phyloP scores from a whole-genome alignment of 306 rosid genomes.

The Rosa persica region DNA sequence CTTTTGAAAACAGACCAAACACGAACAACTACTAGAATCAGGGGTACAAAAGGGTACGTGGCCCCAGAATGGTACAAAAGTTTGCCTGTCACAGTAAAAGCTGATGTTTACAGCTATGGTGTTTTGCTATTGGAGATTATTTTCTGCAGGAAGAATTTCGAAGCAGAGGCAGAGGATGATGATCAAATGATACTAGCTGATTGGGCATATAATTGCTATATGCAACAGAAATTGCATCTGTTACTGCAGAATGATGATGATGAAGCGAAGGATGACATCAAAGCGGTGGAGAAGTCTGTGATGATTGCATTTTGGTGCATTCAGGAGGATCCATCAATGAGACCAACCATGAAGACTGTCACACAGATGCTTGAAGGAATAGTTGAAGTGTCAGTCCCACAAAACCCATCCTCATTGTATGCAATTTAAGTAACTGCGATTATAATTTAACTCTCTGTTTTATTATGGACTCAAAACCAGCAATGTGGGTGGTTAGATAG shows the following conservation, averaged over 20 bases:
- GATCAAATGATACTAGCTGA: conserved; percentile 25
- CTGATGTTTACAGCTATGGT: conserved; percentile 20
- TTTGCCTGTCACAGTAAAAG: conserved; percentile 7
- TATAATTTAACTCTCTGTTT: neutral
- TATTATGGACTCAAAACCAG: neutral
- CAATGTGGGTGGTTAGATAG: neutral
- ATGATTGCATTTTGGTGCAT: conserved; percentile 27
- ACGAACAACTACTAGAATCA: conserved; percentile 5
- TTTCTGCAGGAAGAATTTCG: conserved; percentile 6
- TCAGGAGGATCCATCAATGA: conserved; percentile 16
- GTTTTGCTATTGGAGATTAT: conserved; percentile 9
- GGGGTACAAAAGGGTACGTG: conserved; percentile 19
- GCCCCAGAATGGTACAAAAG: conserved; percentile 24
- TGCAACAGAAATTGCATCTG: neutral
- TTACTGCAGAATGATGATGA: conserved; percentile 14
- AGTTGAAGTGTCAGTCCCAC: conserved; percentile 17
- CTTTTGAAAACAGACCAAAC: conserved; percentile 28
- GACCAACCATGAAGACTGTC: conserved; percentile 32
- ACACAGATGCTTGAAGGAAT: conserved; percentile 26
- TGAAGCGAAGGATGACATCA: conserved; percentile 1
- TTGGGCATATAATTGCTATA: conserved; percentile 21
- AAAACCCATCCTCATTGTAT: conserved; percentile 13
- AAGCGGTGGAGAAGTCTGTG: conserved; percentile 4
- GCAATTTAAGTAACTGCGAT: neutral
- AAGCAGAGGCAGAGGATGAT: neutral